phyloP scores from a whole-genome alignment of 176 grass and related monocot species.

The Triticum dicoccoides region DNA sequence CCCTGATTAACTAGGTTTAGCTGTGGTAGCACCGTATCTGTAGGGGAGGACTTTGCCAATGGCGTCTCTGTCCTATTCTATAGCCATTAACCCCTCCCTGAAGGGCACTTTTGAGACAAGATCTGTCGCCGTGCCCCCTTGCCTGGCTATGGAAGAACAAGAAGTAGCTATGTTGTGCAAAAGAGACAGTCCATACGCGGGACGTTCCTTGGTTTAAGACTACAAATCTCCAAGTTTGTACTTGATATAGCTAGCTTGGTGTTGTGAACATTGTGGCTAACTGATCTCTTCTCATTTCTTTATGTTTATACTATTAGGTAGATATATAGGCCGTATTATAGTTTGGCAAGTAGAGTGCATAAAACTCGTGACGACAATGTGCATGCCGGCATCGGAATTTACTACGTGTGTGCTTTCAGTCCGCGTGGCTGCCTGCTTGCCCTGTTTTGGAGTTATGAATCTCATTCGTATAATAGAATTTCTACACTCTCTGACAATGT shows the following conservation, averaged over 20 bases:
- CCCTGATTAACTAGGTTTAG: slow-evolving; percentile 1
- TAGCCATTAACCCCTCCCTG: slow-evolving; percentile 16
- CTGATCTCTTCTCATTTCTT: not conserved
- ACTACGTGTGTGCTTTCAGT: not conserved
- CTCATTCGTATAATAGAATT: not conserved
- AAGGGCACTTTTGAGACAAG: slow-evolving; percentile 36
- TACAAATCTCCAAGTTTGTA: not conserved
- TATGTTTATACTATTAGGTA: not conserved
- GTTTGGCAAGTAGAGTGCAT: not conserved
- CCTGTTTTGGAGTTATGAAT: not conserved
- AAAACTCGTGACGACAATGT: not conserved
- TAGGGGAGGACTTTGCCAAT: slow-evolving; percentile 14
- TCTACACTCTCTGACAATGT: not conserved
- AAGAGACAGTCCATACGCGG: slow-evolving; percentile 28
- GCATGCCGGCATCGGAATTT: not conserved
- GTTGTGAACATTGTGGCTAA: slow-evolving; percentile 12
- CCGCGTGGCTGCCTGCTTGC: not conserved
- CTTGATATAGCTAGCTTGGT: not conserved
- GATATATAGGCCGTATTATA: not conserved
- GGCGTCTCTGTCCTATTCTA: slow-evolving; percentile 18
- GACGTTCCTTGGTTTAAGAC: slow-evolving; percentile 14
- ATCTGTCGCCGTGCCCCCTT: slow-evolving; percentile 29
- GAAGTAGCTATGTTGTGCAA: slow-evolving; percentile 34
- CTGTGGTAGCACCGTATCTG: not conserved
- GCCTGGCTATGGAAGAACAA: slow-evolving; percentile 17